Evolutionary conservation across 129 eudicot species (phyloP).

Genomic region (Pulicaria dysenterica): DNA sequence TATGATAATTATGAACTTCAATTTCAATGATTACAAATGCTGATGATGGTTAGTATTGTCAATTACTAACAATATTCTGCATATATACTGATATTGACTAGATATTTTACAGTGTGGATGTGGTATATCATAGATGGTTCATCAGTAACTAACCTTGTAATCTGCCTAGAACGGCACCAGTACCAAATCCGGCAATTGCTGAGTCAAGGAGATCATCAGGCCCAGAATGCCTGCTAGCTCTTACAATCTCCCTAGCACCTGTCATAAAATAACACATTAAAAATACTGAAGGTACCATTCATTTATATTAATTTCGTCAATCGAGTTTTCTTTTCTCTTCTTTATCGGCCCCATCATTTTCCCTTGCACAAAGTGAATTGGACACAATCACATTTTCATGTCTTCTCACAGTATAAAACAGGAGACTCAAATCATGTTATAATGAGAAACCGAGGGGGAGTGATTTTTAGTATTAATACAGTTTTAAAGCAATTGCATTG

Average conservation of each 20-base stretch:
- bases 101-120: neutral
- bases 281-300: neutral
- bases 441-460: neutral
- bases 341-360: too few relatives aligned
- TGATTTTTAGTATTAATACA: neutral
- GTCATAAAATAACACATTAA: constrained; percentile 27
- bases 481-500: neutral
- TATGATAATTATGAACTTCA: neutral
- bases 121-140: neutral
- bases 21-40: neutral
- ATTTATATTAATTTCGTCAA: neutral
- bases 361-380: neutral
- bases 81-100: neutral
- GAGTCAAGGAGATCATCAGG: constrained; percentile 84
- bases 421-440: neutral
- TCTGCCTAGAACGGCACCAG: constrained; percentile 94
- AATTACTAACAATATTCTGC: neutral
- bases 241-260: constrained; percentile 93
- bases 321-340: neutral
- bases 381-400: constrained; percentile 10
- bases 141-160: constrained; percentile 73
- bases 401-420: neutral
- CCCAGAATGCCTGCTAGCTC: constrained; percentile 62
- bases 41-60: neutral
- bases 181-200: constrained; percentile 83